Evolutionary conservation across 2,329 filamentous ascomycete species (phyloP).

Genomic region (Cercospora zeae-maydis): DNA sequence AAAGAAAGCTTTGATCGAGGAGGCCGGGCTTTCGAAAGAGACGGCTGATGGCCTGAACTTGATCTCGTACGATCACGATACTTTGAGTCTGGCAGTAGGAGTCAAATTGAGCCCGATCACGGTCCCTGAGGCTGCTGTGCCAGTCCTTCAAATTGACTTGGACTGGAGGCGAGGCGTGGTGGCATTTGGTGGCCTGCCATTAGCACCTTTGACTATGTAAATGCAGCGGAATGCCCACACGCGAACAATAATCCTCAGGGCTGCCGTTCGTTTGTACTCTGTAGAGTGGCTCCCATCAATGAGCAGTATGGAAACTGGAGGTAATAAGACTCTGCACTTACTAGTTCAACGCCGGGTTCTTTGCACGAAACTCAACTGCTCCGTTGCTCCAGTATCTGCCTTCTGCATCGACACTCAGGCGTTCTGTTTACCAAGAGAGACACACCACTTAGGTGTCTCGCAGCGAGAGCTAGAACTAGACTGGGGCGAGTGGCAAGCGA

Average conservation of each 20-base stretch:
- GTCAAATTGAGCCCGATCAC: slow-evolving; percentile 22
- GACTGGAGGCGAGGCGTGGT: slow-evolving; percentile 23
- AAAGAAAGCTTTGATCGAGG: slow-evolving; percentile 24
- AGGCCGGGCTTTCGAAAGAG: slow-evolving; percentile 21
- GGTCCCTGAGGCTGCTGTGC: slow-evolving; percentile 19
- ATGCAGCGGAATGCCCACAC: not conserved
- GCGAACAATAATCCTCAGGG: too few relatives aligned
- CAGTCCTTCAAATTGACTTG: slow-evolving; percentile 23
- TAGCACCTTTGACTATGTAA: slow-evolving; percentile 17
- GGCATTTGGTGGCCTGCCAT: slow-evolving; percentile 23
- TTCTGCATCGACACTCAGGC: too few relatives aligned
- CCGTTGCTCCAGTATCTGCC: too few relatives aligned
- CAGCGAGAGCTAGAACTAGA: not conserved
- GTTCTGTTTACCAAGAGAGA: too few relatives aligned
- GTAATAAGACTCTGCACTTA: too few relatives aligned
- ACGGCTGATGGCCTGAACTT: slow-evolving; percentile 23
- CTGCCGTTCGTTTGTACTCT: too few relatives aligned
- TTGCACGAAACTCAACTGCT: too few relatives aligned
- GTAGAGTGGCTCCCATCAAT: too few relatives aligned
- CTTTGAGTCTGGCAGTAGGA: slow-evolving; percentile 22
- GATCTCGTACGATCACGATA: slow-evolving; percentile 27
- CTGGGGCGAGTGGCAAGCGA: not conserved
- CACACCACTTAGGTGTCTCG: too few relatives aligned
- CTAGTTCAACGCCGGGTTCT: not conserved
- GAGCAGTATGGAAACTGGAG: too few relatives aligned